These are phyloP conservation scores for Spongospora subterranea DNA, from an alignment of 208 protist genomes.

Conservation along the genomic window DNA sequence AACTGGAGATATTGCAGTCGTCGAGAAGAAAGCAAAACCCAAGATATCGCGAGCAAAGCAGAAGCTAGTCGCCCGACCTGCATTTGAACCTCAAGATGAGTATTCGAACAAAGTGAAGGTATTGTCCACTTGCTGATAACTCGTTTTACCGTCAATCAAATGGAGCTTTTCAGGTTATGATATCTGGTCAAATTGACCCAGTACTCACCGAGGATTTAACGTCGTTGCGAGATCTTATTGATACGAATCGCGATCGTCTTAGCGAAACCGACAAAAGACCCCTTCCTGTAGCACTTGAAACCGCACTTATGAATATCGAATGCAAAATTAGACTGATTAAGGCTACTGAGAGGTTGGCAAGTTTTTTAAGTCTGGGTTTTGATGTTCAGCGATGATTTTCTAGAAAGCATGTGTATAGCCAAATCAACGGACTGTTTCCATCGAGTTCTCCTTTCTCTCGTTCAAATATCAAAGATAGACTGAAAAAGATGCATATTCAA, in stretches of 20 bases:
- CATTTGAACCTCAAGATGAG: not conserved
- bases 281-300: not conserved
- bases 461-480: constrained; percentile 25
- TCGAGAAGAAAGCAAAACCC: constrained; percentile 41
- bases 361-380: not conserved
- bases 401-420: constrained; percentile 21
- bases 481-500: constrained; percentile 42
- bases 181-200: not conserved
- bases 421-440: constrained; percentile 14
- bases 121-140: not conserved
- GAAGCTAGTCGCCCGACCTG: not conserved
- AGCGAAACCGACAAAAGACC: constrained; percentile 21
- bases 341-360: constrained; percentile 15
- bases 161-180: not conserved
- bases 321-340: not conserved
- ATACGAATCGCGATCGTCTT: not conserved
- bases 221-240: constrained; percentile 4
- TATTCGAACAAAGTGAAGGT: constrained; percentile 1
- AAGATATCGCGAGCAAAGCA: not conserved
- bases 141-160: not conserved
- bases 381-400: not conserved
- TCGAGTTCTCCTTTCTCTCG: not conserved
- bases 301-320: constrained; percentile 33
- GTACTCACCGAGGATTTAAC: constrained; percentile 5
- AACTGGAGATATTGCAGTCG: constrained; percentile 50